Evolutionary conservation across 176 grass and related monocot genomes (phyloP).

Genomic region (Zizania latifolia): DNA sequence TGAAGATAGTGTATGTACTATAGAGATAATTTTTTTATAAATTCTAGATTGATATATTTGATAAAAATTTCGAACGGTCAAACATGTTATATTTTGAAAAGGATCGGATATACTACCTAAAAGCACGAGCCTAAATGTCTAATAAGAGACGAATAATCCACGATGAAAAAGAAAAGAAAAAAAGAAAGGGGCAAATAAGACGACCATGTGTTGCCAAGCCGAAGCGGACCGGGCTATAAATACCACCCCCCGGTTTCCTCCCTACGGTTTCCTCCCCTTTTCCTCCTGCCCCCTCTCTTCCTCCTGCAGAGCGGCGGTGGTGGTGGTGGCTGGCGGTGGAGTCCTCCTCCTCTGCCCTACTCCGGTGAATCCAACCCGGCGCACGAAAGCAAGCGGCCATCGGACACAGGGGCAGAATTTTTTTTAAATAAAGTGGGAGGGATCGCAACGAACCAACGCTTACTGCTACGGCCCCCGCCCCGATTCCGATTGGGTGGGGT

Average conservation of each 20-base stretch:
- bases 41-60: too few relatives aligned
- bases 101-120: too few relatives aligned
- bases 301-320: not conserved
- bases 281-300: too few relatives aligned
- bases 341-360: constrained; percentile 38
- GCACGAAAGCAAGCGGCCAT: not conserved
- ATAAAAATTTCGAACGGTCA: too few relatives aligned
- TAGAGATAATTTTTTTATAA: too few relatives aligned
- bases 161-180: not conserved
- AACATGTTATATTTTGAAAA: too few relatives aligned
- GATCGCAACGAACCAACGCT: constrained; percentile 26
- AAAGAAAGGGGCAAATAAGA: not conserved
- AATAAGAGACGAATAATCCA: not conserved
- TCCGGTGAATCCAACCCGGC: too few relatives aligned
- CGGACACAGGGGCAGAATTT: too few relatives aligned
- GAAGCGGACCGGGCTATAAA: constrained; percentile 30
- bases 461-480: not conserved
- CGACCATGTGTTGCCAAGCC: not conserved
- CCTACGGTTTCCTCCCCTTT: constrained; percentile 1
- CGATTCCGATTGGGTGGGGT: constrained; percentile 29
- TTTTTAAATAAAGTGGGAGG: not conserved
- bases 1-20: too few relatives aligned
- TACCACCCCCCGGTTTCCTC: not conserved
- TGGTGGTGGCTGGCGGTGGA: constrained; percentile 21
- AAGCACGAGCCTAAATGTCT: too few relatives aligned